Evolutionary conservation across 1,139 yeast genomes (phyloP).

Genomic region (Geotrichum histeridarum): DNA sequence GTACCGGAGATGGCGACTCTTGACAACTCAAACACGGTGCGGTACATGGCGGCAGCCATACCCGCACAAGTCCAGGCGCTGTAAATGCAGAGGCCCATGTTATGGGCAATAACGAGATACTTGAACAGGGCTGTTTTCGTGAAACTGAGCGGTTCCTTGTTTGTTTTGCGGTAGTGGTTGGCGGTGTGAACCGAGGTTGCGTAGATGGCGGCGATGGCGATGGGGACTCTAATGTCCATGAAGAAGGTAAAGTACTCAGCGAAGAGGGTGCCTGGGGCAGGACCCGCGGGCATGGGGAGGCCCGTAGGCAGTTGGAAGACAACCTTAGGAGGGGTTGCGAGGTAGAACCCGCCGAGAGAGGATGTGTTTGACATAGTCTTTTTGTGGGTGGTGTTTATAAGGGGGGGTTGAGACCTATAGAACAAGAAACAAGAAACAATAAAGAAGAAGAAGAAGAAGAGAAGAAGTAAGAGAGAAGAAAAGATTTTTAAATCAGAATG

Average conservation of each 20-base stretch:
- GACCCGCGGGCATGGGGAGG: constrained; percentile 30
- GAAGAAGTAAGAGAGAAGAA: background rate
- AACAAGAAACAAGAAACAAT: background rate
- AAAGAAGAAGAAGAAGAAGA: background rate
- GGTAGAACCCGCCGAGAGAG: constrained; percentile 21
- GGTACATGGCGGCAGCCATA: constrained; percentile 51
- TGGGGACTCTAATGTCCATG: constrained; percentile 46
- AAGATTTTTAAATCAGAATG: background rate
- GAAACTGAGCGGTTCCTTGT: constrained; percentile 52
- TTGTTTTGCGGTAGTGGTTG: constrained; percentile 44
- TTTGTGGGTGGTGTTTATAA: background rate
- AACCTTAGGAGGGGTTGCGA: constrained; percentile 30
- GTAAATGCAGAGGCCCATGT: constrained; percentile 56
- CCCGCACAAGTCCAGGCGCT: constrained; percentile 71
- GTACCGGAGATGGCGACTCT: constrained; percentile 13
- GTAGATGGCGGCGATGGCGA: constrained; percentile 56
- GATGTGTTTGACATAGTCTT: constrained; percentile 1
- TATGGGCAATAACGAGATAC: constrained; percentile 56
- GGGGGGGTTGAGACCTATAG: background rate
- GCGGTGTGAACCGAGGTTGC: constrained; percentile 55
- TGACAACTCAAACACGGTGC: constrained; percentile 29
- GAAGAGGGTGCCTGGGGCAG: constrained; percentile 29
- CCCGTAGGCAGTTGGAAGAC: constrained; percentile 32
- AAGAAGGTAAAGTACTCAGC: constrained; percentile 35
- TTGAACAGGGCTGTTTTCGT: constrained; percentile 49